Percentiles rank a stretch among this genome's conserved stretches.
Evolutionary conservation across 2,329 filamentous ascomycete species (phyloP).

Genomic region (Akanthomyces lecanii): DNA sequence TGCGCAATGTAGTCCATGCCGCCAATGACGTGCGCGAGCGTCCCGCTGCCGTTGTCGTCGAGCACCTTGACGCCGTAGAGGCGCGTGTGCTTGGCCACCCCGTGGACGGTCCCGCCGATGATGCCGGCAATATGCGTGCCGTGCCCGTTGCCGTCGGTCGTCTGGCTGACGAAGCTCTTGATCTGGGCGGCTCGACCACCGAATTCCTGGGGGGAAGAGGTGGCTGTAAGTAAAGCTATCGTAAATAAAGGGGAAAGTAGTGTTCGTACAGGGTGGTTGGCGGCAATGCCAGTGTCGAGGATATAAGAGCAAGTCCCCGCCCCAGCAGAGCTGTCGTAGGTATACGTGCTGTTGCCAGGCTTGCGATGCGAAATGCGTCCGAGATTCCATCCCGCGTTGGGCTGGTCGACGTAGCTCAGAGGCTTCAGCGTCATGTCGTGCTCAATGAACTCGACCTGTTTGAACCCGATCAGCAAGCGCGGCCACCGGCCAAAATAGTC

Average conservation of each 20-base stretch:
- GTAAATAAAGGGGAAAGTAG: no score
- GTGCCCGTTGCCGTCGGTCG: conserved; percentile 35
- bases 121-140: conserved; percentile 40
- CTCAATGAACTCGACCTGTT: conserved; percentile 8
- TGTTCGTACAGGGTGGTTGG: not conserved
- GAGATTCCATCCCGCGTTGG: conserved; percentile 4
- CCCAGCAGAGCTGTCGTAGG: conserved; percentile 9
- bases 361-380: conserved; percentile 7
- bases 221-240: not conserved
- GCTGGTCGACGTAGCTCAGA: not conserved
- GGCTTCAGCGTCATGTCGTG: not conserved
- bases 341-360: conserved; percentile 7
- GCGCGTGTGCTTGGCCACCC: conserved; percentile 36
- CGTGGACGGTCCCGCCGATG: conserved; percentile 35
- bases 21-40: conserved; percentile 35
- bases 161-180: conserved; percentile 26
- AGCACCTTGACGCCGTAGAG: conserved; percentile 41
- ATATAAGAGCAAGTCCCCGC: conserved; percentile 10
- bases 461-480: not conserved
- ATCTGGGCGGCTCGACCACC: conserved; percentile 32
- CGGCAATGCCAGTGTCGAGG: conserved; percentile 4
- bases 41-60: conserved; percentile 31
- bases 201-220: conserved; percentile 26
- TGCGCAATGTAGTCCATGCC: conserved; percentile 36
- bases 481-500: not conserved